phyloP scores from a whole-genome alignment of 768 basidiomycete species.

The Pleurotus salmoneostramineus region DNA sequence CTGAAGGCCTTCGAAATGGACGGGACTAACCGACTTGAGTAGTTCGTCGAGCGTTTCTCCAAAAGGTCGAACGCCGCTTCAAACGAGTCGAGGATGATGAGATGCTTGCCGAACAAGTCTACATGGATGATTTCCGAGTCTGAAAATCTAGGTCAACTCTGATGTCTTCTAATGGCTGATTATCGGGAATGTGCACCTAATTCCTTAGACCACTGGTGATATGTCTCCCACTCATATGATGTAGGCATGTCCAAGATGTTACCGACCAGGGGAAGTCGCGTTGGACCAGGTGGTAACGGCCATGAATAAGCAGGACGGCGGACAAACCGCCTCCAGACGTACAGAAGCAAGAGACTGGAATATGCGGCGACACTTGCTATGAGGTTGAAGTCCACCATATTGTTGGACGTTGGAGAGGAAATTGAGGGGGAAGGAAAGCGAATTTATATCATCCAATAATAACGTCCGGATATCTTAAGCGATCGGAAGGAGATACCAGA shows the following conservation, averaged over 20 bases:
- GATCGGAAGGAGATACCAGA: too few species aligned
- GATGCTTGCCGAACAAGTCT: conserved; percentile 21
- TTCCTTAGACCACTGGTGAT: conserved; percentile 16
- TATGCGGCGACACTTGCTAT: neutral
- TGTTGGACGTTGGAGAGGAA: neutral
- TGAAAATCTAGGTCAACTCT: conserved; percentile 3
- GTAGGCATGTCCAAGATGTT: conserved; percentile 19
- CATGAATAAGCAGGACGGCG: neutral
- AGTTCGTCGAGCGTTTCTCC: conserved; percentile 34
- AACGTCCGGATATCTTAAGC: too few species aligned
- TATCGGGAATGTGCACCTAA: conserved; percentile 6
- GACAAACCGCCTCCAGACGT: neutral
- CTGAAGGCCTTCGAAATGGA: neutral
- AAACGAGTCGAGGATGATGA: conserved; percentile 32
- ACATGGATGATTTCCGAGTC: conserved; percentile 27
- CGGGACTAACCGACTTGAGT: conserved; percentile 30
- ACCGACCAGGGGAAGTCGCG: conserved; percentile 17
- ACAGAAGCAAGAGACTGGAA: neutral
- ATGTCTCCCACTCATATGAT: conserved; percentile 15
- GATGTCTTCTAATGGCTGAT: too few species aligned
- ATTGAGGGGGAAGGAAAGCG: too few species aligned
- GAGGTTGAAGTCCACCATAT: neutral
- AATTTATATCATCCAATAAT: too few species aligned
- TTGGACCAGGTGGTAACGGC: conserved; percentile 24
- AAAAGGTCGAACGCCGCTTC: conserved; percentile 33